A percentile compares a stretch with the other conserved stretches of the same genome.
Evolutionary conservation across 768 basidiomycete species (phyloP).

Genomic region (Pisolithus orientalis): DNA sequence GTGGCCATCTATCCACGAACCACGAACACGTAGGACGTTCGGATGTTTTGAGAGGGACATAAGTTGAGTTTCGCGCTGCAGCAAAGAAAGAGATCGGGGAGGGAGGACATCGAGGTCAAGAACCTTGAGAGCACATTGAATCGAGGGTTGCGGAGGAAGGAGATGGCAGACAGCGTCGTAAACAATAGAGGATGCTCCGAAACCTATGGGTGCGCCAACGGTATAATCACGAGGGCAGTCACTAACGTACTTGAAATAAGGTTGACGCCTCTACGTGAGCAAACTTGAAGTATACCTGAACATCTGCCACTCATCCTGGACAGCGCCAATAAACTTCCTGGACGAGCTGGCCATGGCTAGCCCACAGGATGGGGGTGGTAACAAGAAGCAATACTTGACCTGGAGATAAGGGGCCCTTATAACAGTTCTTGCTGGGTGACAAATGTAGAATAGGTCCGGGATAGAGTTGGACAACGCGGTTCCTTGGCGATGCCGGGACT

Average conservation of each 20-base stretch:
- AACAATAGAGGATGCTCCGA: slow-evolving; percentile 89
- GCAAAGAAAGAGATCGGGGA: slow-evolving; percentile 59
- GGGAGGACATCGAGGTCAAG: slow-evolving; percentile 80
- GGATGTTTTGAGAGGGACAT: slow-evolving; percentile 92
- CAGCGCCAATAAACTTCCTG: slow-evolving; percentile 65
- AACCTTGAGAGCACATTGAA: slow-evolving; percentile 81
- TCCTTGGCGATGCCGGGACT: too few species aligned
- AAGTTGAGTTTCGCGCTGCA: slow-evolving; percentile 81
- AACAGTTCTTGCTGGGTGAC: too few species aligned
- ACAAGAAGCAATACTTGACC: neutral
- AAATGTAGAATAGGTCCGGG: too few species aligned
- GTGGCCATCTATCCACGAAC: slow-evolving; percentile 81
- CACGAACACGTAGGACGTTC: slow-evolving; percentile 88
- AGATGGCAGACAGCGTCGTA: slow-evolving; percentile 67
- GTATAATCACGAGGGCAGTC: slow-evolving; percentile 68
- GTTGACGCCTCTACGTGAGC: neutral
- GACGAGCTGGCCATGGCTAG: slow-evolving; percentile 16
- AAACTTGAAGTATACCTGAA: slow-evolving; percentile 49
- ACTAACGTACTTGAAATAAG: slow-evolving; percentile 30
- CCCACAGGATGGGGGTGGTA: neutral
- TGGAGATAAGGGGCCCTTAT: too few species aligned
- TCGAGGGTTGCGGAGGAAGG: slow-evolving; percentile 31
- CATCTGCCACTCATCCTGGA: slow-evolving; percentile 77
- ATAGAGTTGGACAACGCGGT: too few species aligned
- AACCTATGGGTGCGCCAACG: slow-evolving; percentile 75